phyloP scores from a whole-genome alignment of 2,329 filamentous ascomycete genomes.

The Venturia effusa region DNA sequence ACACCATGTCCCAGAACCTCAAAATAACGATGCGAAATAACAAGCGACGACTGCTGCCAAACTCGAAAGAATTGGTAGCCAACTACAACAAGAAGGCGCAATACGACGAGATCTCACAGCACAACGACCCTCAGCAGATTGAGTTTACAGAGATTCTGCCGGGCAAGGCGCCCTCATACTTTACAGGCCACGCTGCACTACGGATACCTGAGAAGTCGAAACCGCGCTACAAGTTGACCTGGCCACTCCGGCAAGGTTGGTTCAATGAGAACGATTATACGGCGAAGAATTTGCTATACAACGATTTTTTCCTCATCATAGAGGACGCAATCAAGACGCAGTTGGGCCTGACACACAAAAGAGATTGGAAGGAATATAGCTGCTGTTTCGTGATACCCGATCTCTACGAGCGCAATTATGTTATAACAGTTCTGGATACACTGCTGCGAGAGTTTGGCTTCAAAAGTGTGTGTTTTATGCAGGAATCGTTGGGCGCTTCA shows the following conservation, averaged over 20 bases:
- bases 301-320: conserved; percentile 79
- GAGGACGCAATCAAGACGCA: conserved; percentile 82
- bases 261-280: conserved; percentile 85
- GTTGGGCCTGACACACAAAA: conserved; percentile 64
- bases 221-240: conserved; percentile 84
- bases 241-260: conserved; percentile 79
- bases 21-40: conserved; percentile 86
- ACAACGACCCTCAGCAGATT: conserved; percentile 87
- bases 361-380: conserved; percentile 80
- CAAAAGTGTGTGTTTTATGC: conserved; percentile 80
- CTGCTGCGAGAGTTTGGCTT: conserved; percentile 87
- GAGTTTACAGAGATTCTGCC: conserved; percentile 82
- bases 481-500: conserved; percentile 88
- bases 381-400: conserved; percentile 97
- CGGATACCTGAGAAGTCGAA: conserved; percentile 82
- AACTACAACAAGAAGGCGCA: conserved; percentile 84
- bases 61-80: conserved; percentile 88
- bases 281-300: conserved; percentile 66
- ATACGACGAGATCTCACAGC: conserved; percentile 79
- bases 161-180: conserved; percentile 57
- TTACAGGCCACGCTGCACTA: conserved; percentile 71
- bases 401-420: conserved; percentile 88
- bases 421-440: conserved; percentile 73
- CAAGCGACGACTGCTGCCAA: conserved; percentile 91
- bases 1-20: conserved; percentile 73